Evolutionary conservation across 805 yeast species (phyloP).

Genomic region (Pichia kluyveri): DNA sequence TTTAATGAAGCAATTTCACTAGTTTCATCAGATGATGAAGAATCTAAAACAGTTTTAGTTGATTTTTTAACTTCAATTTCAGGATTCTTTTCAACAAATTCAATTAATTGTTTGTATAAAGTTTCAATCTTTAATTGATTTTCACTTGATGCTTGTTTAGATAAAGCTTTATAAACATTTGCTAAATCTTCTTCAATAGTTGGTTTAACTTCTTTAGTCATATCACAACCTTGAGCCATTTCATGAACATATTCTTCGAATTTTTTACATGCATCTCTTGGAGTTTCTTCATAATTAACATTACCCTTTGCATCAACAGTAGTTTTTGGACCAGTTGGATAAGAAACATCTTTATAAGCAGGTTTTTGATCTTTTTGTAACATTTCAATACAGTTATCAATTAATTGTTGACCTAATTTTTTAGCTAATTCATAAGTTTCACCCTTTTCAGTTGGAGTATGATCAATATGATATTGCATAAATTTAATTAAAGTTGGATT

Average conservation of each 20-base stretch:
- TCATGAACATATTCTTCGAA: constrained; percentile 91
- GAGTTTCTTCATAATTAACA: constrained; percentile 72
- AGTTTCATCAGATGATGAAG: constrained; percentile 38
- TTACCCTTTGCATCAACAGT: constrained; percentile 82
- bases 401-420: constrained; percentile 82
- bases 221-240: constrained; percentile 91
- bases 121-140: constrained; percentile 65
- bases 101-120: constrained; percentile 60
- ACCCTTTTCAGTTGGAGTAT: constrained; percentile 77
- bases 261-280: constrained; percentile 87
- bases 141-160: constrained; percentile 62
- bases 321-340: constrained; percentile 94
- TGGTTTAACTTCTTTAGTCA: constrained; percentile 64
- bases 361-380: constrained; percentile 70
- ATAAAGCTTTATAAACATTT: constrained; percentile 71
- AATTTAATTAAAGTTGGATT: constrained; percentile 88
- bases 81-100: constrained; percentile 57
- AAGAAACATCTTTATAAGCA: constrained; percentile 89
- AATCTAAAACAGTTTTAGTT: constrained; percentile 42
- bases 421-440: constrained; percentile 89
- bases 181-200: constrained; percentile 80
- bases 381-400: constrained; percentile 91
- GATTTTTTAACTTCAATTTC: constrained; percentile 64
- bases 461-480: constrained; percentile 90
- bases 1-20: constrained; percentile 85